Percentiles rank a stretch among this genome's conserved stretches.
Evolutionary conservation across 768 basidiomycete species (phyloP).

Genomic region (Hygrocybe punicea): DNA sequence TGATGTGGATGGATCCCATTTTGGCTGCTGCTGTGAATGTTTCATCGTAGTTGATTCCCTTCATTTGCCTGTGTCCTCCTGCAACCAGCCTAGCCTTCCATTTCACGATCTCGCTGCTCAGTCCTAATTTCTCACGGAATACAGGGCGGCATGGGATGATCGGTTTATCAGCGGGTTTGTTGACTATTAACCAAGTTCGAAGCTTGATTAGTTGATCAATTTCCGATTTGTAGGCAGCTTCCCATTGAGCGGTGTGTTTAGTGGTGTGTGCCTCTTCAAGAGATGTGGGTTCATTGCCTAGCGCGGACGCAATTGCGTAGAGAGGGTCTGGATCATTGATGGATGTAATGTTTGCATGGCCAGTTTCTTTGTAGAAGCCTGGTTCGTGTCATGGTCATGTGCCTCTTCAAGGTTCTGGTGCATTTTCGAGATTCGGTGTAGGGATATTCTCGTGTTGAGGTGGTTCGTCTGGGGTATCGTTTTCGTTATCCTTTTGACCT

Average conservation of each 20-base stretch:
- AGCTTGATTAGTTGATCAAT: background rate
- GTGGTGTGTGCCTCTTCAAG: background rate
- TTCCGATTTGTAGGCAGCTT: background rate
- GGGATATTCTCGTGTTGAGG: no score
- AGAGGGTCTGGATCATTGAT: background rate
- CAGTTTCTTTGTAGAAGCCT: background rate
- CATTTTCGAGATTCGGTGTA: no score
- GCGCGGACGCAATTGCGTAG: background rate
- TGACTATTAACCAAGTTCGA: background rate
- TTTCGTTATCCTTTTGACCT: no score
- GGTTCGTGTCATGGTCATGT: background rate
- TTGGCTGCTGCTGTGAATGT: constrained; percentile 18
- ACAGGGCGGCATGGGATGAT: background rate
- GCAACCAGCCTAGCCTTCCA: constrained; percentile 36
- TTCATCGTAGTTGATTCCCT: constrained; percentile 31
- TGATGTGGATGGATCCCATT: constrained; percentile 10
- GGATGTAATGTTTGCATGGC: background rate
- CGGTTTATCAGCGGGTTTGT: background rate
- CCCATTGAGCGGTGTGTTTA: background rate
- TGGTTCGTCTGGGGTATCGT: no score
- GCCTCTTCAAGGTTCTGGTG: no score
- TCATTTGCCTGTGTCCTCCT: constrained; percentile 32
- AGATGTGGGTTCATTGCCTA: background rate
- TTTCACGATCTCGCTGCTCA: constrained; percentile 10
- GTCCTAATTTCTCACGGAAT: background rate